phyloP scores from a whole-genome alignment of 768 basidiomycete species.

The Pisolithus microcarpus region DNA sequence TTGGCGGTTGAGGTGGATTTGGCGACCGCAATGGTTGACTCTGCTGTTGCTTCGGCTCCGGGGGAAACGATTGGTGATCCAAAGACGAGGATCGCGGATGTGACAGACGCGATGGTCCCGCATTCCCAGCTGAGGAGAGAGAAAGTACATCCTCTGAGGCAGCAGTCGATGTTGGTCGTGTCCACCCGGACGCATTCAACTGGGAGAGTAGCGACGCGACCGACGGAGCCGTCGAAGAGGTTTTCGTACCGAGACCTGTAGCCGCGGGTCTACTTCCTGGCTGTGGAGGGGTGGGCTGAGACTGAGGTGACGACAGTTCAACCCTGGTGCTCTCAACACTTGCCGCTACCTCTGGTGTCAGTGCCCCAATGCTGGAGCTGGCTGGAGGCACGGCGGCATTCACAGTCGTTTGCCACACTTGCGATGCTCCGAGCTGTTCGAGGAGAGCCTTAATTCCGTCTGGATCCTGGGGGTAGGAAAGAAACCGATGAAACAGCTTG shows the following conservation, averaged over 20 bases:
- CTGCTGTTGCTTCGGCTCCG: slow-evolving; percentile 2
- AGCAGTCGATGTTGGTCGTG: neutral
- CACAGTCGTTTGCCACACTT: slow-evolving; percentile 56
- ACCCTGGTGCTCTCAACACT: neutral
- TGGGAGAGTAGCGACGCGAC: slow-evolving; percentile 63
- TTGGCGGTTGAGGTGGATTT: slow-evolving; percentile 5
- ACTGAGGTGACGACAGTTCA: neutral
- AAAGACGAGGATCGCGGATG: slow-evolving; percentile 1
- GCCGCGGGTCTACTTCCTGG: slow-evolving; percentile 1
- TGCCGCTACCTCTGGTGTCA: slow-evolving; percentile 3
- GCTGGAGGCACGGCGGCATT: slow-evolving; percentile 8
- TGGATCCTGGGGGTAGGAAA: slow-evolving; percentile 43
- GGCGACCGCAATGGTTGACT: slow-evolving; percentile 10
- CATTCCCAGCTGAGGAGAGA: slow-evolving; percentile 1
- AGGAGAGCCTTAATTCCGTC: slow-evolving; percentile 62
- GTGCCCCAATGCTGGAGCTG: slow-evolving; percentile 1
- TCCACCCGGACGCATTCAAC: slow-evolving; percentile 34
- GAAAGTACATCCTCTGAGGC: neutral
- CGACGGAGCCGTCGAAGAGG: slow-evolving; percentile 23
- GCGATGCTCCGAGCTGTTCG: slow-evolving; percentile 58
- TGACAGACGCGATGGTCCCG: slow-evolving; percentile 6
- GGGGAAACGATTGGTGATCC: slow-evolving; percentile 2
- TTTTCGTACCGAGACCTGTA: slow-evolving; percentile 3
- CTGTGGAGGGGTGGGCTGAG: slow-evolving; percentile 3
- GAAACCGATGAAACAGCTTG: neutral